Percentiles rank a stretch among this genome's conserved stretches.
These are phyloP conservation scores for Chaetomium strumarium DNA, from an alignment of 2,329 filamentous ascomycete species.

Conservation along the genomic window DNA sequence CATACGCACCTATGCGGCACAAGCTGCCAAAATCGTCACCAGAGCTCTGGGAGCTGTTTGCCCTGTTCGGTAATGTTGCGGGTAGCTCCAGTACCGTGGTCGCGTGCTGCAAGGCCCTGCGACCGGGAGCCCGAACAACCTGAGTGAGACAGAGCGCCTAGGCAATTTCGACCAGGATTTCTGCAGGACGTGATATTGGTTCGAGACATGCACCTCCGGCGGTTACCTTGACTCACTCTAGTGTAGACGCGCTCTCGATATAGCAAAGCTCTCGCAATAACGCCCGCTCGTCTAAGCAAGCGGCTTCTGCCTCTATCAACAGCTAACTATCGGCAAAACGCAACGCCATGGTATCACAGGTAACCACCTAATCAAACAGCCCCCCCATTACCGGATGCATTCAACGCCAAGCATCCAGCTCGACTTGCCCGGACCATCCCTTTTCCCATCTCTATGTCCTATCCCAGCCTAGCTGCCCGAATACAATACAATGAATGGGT, in stretches of 20 bases:
- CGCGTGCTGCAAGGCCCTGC: too few species aligned
- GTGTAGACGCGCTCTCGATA: too few species aligned
- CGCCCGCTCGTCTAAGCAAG: background rate
- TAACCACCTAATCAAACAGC: background rate
- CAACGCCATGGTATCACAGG: slow-evolving; percentile 7
- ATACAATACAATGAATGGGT: background rate
- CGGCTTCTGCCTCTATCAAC: background rate
- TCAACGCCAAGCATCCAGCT: slow-evolving; percentile 13
- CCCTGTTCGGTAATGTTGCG: too few species aligned
- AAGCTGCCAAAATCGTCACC: too few species aligned
- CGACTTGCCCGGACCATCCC: background rate
- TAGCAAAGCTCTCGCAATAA: too few species aligned
- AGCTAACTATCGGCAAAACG: background rate
- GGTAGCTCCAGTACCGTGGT: too few species aligned
- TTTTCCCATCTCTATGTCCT: background rate
- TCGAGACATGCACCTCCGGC: slow-evolving; percentile 1
- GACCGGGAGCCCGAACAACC: too few species aligned
- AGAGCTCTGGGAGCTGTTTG: too few species aligned
- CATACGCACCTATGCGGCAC: too few species aligned
- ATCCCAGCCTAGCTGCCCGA: background rate
- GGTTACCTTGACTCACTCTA: background rate
- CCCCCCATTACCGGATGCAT: background rate
- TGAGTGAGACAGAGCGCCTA: slow-evolving; percentile 4
- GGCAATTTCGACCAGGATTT: background rate
- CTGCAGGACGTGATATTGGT: slow-evolving; percentile 1